Evolutionary conservation across 1,284 basidiomycete species (phyloP).

Genomic region (Rhodotorula sp.): DNA sequence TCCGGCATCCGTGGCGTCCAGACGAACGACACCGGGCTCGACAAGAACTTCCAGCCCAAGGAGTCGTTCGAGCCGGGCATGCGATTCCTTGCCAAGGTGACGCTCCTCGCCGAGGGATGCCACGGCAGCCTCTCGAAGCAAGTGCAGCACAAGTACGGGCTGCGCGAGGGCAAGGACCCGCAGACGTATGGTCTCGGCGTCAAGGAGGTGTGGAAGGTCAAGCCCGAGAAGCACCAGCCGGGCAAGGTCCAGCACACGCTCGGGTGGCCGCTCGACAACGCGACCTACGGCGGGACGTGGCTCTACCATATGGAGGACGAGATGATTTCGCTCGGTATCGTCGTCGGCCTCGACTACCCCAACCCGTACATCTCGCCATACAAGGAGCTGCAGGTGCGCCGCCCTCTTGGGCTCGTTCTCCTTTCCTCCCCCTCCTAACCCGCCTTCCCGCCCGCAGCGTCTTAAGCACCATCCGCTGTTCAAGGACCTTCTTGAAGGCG

Average conservation of each 20-base stretch:
- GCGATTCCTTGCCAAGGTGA: conserved; percentile 92
- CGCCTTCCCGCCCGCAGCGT: conserved; percentile 64
- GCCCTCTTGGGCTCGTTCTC: conserved; percentile 25
- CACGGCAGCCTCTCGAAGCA: conserved; percentile 89
- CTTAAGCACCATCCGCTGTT: conserved; percentile 98
- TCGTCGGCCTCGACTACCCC: conserved; percentile 90
- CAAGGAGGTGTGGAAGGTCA: conserved; percentile 97
- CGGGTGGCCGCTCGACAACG: conserved; percentile 84
- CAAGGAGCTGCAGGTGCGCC: conserved; percentile 80
- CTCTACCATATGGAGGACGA: conserved; percentile 95
- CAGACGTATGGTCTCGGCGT: conserved; percentile 97
- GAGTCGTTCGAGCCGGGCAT: conserved; percentile 94
- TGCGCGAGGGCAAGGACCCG: conserved; percentile 76
- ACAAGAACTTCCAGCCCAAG: conserved; percentile 76
- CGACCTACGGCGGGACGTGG: conserved; percentile 93
- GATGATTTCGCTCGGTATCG: conserved; percentile 86
- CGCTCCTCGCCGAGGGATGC: conserved; percentile 93
- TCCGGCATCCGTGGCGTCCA: conserved; percentile 75
- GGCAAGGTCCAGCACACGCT: conserved; percentile 91
- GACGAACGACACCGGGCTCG: conserved; percentile 94
- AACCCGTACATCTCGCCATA: conserved; percentile 95
- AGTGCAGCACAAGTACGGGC: conserved; percentile 73
- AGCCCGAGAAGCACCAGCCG: conserved; percentile 70
- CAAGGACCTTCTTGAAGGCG: conserved; percentile 72
- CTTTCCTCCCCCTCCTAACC: not conserved